These are phyloP conservation scores for Suhomyces xylopsoci DNA, from an alignment of 805 yeast genomes.

Conservation along the genomic window DNA sequence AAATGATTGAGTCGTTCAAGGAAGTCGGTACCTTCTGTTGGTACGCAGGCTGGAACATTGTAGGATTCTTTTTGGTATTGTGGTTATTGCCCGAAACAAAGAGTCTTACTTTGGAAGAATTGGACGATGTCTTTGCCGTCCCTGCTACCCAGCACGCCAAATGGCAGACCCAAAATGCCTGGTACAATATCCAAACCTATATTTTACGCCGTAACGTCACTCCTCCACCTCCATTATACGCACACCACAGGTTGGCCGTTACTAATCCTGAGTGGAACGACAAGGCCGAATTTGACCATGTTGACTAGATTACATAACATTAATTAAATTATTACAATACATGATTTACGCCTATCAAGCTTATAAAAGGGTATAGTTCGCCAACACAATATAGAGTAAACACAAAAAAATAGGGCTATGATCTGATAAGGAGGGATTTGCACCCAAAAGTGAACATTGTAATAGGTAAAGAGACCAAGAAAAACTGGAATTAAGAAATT, in stretches of 20 bases:
- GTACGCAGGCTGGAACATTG: conserved; percentile 81
- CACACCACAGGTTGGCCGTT: conserved; percentile 56
- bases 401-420: no score
- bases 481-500: no score
- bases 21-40: conserved; percentile 87
- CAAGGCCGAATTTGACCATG: conserved; percentile 50
- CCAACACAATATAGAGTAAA: no score
- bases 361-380: no score
- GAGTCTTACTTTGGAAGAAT: conserved; percentile 69
- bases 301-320: conserved; percentile 32
- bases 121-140: conserved; percentile 69
- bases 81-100: conserved; percentile 73
- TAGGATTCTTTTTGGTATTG: conserved; percentile 67
- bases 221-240: conserved; percentile 55
- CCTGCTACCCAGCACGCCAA: conserved; percentile 54
- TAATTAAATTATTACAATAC: no score
- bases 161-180: conserved; percentile 30
- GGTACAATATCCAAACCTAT: conserved; percentile 44
- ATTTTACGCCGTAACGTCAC: conserved; percentile 45
- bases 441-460: no score
- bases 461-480: no score
- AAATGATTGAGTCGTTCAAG: conserved; percentile 60
- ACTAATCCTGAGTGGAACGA: conserved; percentile 63
- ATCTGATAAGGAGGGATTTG: no score
- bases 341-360: no score